Percentiles rank a stretch among this genome's conserved stretches.
phyloP scores from a whole-genome alignment of 1,284 basidiomycete genomes.

The Moniliella sp. region DNA sequence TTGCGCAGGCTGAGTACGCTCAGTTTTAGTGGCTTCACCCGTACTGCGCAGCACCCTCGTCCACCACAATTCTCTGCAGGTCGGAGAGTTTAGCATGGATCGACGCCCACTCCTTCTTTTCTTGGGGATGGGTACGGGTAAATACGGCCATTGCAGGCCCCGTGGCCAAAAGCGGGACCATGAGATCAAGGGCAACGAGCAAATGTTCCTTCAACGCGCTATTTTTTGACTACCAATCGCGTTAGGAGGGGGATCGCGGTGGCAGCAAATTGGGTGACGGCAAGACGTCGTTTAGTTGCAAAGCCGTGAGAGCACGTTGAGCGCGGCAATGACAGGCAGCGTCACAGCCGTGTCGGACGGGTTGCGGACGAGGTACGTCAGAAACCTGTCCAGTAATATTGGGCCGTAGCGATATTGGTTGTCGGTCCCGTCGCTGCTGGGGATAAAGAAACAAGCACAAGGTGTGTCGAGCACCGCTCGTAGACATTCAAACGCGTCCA shows the following conservation, averaged over 20 bases:
- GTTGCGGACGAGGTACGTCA: background rate
- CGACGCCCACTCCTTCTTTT: background rate
- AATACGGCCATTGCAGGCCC: too few relatives aligned
- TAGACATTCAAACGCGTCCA: too few relatives aligned
- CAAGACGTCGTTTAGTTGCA: slow-evolving; percentile 11
- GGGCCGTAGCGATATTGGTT: too few relatives aligned
- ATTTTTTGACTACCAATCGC: slow-evolving; percentile 9
- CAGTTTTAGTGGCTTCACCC: too few relatives aligned
- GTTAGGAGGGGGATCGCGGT: slow-evolving; percentile 3
- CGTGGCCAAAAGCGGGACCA: background rate
- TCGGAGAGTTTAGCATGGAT: background rate
- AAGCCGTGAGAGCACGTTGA: slow-evolving; percentile 8
- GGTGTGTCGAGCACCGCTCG: too few relatives aligned
- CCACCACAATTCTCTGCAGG: background rate
- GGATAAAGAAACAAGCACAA: too few relatives aligned
- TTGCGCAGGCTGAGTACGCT: too few relatives aligned
- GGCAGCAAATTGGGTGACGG: slow-evolving; percentile 5
- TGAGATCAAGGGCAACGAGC: background rate
- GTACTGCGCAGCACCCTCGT: too few relatives aligned
- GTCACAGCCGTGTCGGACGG: background rate
- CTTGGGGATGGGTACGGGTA: too few relatives aligned
- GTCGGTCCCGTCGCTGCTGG: too few relatives aligned
- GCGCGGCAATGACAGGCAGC: slow-evolving; percentile 10
- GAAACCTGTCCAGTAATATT: background rate
- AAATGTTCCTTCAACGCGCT: slow-evolving; percentile 13